A percentile compares a stretch with the other conserved stretches of the same genome.
Evolutionary conservation across 352 stramenopile genomes (phyloP).

Genomic region (Globisporangium cederbergense): DNA sequence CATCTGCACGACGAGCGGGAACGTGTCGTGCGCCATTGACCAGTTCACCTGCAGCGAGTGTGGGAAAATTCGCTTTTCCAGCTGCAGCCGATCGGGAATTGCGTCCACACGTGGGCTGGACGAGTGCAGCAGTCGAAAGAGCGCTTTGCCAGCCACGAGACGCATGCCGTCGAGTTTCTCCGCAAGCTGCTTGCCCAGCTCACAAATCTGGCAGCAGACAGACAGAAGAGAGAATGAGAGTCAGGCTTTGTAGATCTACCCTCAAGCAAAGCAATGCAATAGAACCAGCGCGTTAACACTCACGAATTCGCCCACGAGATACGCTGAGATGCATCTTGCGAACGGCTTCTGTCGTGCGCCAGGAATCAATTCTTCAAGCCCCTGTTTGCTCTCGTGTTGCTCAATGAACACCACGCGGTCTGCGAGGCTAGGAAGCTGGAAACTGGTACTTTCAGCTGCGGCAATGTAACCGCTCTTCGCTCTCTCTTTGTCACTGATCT

Average conservation of each 20-base stretch:
- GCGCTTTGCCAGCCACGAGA: constrained; percentile 79
- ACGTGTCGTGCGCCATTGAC: constrained; percentile 86
- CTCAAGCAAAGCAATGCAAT: too few relatives aligned
- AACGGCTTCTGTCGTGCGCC: constrained; percentile 23
- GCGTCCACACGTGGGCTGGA: constrained; percentile 57
- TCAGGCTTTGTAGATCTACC: background rate
- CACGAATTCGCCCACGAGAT: constrained; percentile 44
- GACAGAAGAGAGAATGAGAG: background rate
- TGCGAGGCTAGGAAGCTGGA: constrained; percentile 25
- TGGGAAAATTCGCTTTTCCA: constrained; percentile 69
- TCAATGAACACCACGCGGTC: constrained; percentile 19
- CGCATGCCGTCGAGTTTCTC: constrained; percentile 97
- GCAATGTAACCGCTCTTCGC: background rate
- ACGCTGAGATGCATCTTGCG: constrained; percentile 32
- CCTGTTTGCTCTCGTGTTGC: constrained; percentile 3
- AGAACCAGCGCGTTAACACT: background rate
- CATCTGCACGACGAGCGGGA: constrained; percentile 85
- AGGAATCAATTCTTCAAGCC: background rate
- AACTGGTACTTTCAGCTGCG: constrained; percentile 2
- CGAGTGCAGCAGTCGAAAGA: constrained; percentile 85
- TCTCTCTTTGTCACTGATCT: constrained; percentile 11
- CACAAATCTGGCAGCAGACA: constrained; percentile 52
- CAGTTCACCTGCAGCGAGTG: constrained; percentile 61
- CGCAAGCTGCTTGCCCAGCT: constrained; percentile 93
- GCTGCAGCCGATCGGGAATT: constrained; percentile 69